phyloP scores from a whole-genome alignment of 345 rosid species.

The Bruguiera sexangula region DNA sequence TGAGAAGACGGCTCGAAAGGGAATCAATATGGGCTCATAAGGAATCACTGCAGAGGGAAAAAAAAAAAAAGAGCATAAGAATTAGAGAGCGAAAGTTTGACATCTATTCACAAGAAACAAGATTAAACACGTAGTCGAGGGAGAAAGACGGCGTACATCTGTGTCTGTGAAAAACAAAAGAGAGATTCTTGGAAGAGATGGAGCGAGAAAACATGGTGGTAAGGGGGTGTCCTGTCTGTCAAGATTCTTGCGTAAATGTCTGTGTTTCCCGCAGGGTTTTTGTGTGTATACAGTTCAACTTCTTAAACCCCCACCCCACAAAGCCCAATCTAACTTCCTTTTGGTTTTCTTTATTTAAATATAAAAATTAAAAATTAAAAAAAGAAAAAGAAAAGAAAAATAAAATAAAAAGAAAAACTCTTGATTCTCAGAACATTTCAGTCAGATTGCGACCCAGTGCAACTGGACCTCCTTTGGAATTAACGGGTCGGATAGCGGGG shows the following conservation, averaged over 20 bases:
- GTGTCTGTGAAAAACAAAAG: constrained; percentile 17
- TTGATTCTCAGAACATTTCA: too few species aligned
- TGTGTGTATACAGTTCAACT: too few species aligned
- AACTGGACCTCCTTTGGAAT: too few species aligned
- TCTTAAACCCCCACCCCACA: too few species aligned
- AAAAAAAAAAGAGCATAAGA: not conserved
- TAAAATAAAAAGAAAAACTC: too few species aligned
- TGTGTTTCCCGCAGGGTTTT: not conserved
- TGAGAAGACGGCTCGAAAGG: constrained; percentile 49
- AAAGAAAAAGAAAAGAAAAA: too few species aligned
- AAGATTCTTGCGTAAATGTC: too few species aligned
- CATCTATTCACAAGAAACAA: not conserved
- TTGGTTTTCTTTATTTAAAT: too few species aligned
- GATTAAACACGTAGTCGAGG: not conserved
- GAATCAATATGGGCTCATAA: constrained; percentile 22
- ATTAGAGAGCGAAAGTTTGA: not conserved
- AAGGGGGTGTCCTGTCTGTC: not conserved
- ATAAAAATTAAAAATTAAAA: too few species aligned
- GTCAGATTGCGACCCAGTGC: too few species aligned
- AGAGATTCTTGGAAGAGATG: constrained; percentile 16
- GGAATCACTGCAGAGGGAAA: constrained; percentile 29
- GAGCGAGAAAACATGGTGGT: constrained; percentile 26
- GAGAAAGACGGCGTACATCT: constrained; percentile 19
- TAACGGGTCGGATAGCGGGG: too few species aligned
- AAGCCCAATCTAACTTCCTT: too few species aligned